phyloP scores from a whole-genome alignment of 305 asterid genomes.

The Fraxinus greggii region DNA sequence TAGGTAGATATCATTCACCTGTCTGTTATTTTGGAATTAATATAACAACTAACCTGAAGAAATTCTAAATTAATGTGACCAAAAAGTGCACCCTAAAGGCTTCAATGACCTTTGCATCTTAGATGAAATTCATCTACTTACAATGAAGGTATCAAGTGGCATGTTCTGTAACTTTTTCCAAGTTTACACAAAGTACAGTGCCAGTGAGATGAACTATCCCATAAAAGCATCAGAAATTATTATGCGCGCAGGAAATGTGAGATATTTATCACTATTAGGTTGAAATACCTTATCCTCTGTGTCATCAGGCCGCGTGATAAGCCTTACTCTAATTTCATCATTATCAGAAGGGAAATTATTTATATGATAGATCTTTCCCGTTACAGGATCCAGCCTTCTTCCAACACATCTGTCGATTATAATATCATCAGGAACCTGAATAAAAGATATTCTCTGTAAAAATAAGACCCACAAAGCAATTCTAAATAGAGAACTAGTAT shows the following conservation, averaged over 20 bases:
- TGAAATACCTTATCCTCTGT: constrained; percentile 74
- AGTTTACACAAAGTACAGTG: background rate
- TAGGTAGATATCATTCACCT: background rate
- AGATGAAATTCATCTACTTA: constrained; percentile 4
- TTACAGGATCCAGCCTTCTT: constrained; percentile 82
- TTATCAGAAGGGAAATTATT: constrained; percentile 72
- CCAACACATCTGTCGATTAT: constrained; percentile 85
- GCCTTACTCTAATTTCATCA: constrained; percentile 73
- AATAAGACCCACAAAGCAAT: constrained; percentile 8
- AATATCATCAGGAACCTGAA: constrained; percentile 81
- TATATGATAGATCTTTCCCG: constrained; percentile 73
- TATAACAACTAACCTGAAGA: constrained; percentile 7
- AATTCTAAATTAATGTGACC: constrained; percentile 9
- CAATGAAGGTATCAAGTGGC: background rate
- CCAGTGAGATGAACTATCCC: background rate
- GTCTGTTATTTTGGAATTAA: constrained; percentile 8
- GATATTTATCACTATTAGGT: constrained; percentile 9
- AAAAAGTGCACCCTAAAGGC: background rate
- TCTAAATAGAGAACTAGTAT: constrained; percentile 7
- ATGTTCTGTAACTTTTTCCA: constrained; percentile 11
- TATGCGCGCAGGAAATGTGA: background rate
- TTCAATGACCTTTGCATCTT: constrained; percentile 11
- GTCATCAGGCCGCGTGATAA: constrained; percentile 79
- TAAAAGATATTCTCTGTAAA: constrained; percentile 30
- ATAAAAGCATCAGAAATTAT: constrained; percentile 6